These are phyloP conservation scores for Pisolithus microcarpus DNA, from an alignment of 768 basidiomycete species.

Conservation along the genomic window DNA sequence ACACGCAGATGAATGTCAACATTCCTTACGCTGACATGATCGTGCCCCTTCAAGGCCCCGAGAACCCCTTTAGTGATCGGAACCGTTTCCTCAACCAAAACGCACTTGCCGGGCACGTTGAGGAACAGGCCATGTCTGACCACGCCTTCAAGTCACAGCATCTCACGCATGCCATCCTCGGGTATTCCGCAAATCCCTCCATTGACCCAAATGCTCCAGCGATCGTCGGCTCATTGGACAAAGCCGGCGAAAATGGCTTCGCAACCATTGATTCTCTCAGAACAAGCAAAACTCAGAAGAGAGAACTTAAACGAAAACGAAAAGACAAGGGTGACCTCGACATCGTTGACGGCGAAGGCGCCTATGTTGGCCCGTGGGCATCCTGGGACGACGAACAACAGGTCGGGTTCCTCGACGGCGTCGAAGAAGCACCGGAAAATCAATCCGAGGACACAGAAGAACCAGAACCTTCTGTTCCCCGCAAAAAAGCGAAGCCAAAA, in stretches of 20 bases:
- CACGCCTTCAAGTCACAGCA: slow-evolving; percentile 90
- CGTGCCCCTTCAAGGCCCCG: slow-evolving; percentile 79
- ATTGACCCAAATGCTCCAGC: slow-evolving; percentile 67
- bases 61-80: slow-evolving; percentile 84
- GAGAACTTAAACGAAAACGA: slow-evolving; percentile 82
- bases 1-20: slow-evolving; percentile 97
- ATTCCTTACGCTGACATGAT: slow-evolving; percentile 87
- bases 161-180: slow-evolving; percentile 88
- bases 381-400: slow-evolving; percentile 77
- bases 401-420: slow-evolving; percentile 43
- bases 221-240: slow-evolving; percentile 69
- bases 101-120: slow-evolving; percentile 93
- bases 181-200: slow-evolving; percentile 96
- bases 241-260: slow-evolving; percentile 66
- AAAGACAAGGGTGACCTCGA: slow-evolving; percentile 74
- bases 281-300: slow-evolving; percentile 53
- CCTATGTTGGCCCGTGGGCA: slow-evolving; percentile 95
- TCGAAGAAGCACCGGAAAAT: slow-evolving; percentile 37
- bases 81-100: slow-evolving; percentile 88
- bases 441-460: slow-evolving; percentile 51
- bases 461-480: slow-evolving; percentile 48
- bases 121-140: slow-evolving; percentile 94
- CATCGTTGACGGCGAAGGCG: slow-evolving; percentile 81
- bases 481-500: slow-evolving; percentile 74
- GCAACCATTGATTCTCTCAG: slow-evolving; percentile 68